phyloP scores from a whole-genome alignment of 257 asterid genomes.

The Solanum arcanum region DNA sequence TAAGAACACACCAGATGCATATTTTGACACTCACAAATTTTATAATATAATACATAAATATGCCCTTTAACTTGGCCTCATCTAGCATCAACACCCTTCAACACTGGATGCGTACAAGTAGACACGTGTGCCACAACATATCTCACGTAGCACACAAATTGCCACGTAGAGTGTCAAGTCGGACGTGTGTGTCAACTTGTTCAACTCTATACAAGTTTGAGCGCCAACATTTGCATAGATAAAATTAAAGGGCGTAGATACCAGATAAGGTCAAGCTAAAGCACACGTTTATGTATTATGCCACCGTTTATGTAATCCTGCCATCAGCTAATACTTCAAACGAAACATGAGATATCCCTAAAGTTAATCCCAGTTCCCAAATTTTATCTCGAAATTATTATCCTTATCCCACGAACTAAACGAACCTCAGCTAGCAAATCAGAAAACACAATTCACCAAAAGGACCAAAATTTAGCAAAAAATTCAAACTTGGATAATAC shows the following conservation, averaged over 20 bases:
- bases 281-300: not conserved
- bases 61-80: too few species aligned
- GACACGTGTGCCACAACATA: not conserved
- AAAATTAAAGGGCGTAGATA: not conserved
- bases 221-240: not conserved
- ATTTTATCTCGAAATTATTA: not conserved
- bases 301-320: not conserved
- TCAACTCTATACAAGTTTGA: not conserved
- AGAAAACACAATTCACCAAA: not conserved
- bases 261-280: not conserved
- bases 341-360: not conserved
- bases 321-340: not conserved
- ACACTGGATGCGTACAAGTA: not conserved
- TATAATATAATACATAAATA: not conserved
- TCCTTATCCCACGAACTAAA: not conserved
- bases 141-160: not conserved
- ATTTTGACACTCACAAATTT: not conserved
- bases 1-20: not conserved
- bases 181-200: not conserved
- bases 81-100: not conserved
- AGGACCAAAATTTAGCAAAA: not conserved
- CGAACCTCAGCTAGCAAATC: not conserved
- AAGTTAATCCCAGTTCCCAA: not conserved
- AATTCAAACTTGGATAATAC: conserved; percentile 5
- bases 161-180: not conserved